Conservation (phyloP, 768 basidiomycete genomes). For the Pleurotus pulmonarius region DNA sequence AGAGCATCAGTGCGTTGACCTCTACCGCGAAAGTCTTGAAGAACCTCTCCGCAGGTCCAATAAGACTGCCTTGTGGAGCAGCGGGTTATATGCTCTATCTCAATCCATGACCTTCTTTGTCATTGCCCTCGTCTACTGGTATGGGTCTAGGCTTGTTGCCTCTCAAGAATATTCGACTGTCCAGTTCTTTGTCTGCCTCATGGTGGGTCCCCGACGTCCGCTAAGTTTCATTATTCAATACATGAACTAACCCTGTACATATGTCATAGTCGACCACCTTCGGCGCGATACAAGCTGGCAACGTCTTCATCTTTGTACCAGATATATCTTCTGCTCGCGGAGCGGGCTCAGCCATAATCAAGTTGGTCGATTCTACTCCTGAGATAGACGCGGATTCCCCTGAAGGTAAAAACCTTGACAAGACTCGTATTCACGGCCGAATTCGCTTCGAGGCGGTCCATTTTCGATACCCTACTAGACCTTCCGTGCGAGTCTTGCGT, state of each 20-base stretch:
- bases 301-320: slow-evolving; percentile 81
- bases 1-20: slow-evolving; percentile 69
- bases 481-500: slow-evolving; percentile 78
- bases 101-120: slow-evolving; percentile 77
- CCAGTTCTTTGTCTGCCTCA: slow-evolving; percentile 80
- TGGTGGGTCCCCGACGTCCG: no score
- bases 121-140: slow-evolving; percentile 84
- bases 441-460: slow-evolving; percentile 77
- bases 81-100: slow-evolving; percentile 65
- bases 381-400: slow-evolving; percentile 79
- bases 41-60: slow-evolving; percentile 66
- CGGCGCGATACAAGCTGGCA: slow-evolving; percentile 84
- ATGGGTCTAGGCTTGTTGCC: slow-evolving; percentile 61
- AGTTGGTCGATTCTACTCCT: slow-evolving; percentile 66
- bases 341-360: slow-evolving; percentile 72
- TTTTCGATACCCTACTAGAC: slow-evolving; percentile 90
- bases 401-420: slow-evolving; percentile 52
- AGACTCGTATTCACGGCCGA: slow-evolving; percentile 46
- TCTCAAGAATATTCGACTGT: slow-evolving; percentile 46
- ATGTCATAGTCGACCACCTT: slow-evolving; percentile 75
- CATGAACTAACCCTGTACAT: no score
- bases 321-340: slow-evolving; percentile 83
- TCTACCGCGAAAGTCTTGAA: slow-evolving; percentile 70
- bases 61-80: slow-evolving; percentile 60
- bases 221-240: no score